Evolutionary conservation across 495 filamentous ascomycete species (phyloP).

Genomic region (Chaetomium cochliodes): DNA sequence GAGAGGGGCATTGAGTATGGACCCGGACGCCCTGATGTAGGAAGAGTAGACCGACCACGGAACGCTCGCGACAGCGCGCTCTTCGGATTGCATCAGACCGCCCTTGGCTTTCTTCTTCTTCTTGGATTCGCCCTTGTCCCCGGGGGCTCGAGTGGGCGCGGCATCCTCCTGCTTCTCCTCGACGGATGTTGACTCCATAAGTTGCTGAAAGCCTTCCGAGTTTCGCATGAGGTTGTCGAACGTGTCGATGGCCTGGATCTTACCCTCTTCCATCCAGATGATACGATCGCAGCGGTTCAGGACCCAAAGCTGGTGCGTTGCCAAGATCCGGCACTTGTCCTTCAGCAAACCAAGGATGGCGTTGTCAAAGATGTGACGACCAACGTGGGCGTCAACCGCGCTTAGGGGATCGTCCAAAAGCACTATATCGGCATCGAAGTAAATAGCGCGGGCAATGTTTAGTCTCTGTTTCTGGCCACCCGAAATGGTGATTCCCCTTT

Average conservation of each 20-base stretch:
- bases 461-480: conserved; percentile 83
- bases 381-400: conserved; percentile 84
- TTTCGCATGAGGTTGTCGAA: conserved; percentile 80
- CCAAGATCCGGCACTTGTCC: conserved; percentile 84
- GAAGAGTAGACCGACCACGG: conserved; percentile 78
- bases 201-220: conserved; percentile 68
- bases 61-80: conserved; percentile 77
- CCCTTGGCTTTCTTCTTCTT: conserved; percentile 61
- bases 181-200: conserved; percentile 80
- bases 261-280: conserved; percentile 85
- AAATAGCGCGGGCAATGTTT: conserved; percentile 82
- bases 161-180: conserved; percentile 62
- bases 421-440: conserved; percentile 76
- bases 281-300: conserved; percentile 86
- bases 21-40: conserved; percentile 78
- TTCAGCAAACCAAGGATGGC: conserved; percentile 87
- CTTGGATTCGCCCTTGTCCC: conserved; percentile 53
- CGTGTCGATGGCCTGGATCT: conserved; percentile 78
- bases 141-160: conserved; percentile 41
- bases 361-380: conserved; percentile 92
- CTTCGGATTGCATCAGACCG: conserved; percentile 86
- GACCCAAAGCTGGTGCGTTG: conserved; percentile 93
- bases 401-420: conserved; percentile 84
- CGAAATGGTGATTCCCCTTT: conserved; percentile 76
- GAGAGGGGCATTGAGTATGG: conserved; percentile 63